Evolutionary conservation across 768 basidiomycete genomes (phyloP).

Genomic region (Termitomyces sp.): DNA sequence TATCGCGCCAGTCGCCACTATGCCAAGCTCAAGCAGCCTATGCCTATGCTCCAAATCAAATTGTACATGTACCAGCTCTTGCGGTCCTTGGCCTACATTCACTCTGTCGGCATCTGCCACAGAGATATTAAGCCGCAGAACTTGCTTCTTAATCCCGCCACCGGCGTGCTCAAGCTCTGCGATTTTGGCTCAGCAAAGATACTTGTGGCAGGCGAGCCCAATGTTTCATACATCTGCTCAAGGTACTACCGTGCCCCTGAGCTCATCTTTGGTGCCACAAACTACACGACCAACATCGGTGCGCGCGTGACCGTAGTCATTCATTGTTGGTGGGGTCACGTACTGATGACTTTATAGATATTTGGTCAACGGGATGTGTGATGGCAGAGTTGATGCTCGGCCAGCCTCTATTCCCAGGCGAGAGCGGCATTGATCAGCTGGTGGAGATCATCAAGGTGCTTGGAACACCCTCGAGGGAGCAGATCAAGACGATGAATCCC

Average conservation of each 20-base stretch:
- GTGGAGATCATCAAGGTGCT: slow-evolving; percentile 99
- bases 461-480: slow-evolving; percentile 96
- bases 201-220: slow-evolving; percentile 94
- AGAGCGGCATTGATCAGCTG: slow-evolving; percentile 97
- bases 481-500: slow-evolving; percentile 99
- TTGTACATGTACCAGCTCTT: slow-evolving; percentile 99
- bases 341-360: slow-evolving; percentile 50
- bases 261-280: slow-evolving; percentile 98
- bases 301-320: slow-evolving; percentile 27
- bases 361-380: slow-evolving; percentile 99
- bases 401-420: slow-evolving; percentile 97
- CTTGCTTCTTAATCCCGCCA: slow-evolving; percentile 92
- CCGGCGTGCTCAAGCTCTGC: slow-evolving; percentile 95
- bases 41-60: slow-evolving; percentile 99
- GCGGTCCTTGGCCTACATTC: slow-evolving; percentile 98
- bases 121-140: slow-evolving; percentile 99
- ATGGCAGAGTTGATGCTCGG: slow-evolving; percentile 99
- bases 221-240: slow-evolving; percentile 99
- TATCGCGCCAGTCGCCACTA: slow-evolving; percentile 99
- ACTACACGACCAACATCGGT: slow-evolving; percentile 99
- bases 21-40: slow-evolving; percentile 98
- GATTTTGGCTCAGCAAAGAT: slow-evolving; percentile 99
- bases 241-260: slow-evolving; percentile 99
- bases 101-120: slow-evolving; percentile 99
- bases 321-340: background rate